These are phyloP conservation scores for Erodium moschatum DNA, from an alignment of 441 rosid genomes.

Conservation along the genomic window DNA sequence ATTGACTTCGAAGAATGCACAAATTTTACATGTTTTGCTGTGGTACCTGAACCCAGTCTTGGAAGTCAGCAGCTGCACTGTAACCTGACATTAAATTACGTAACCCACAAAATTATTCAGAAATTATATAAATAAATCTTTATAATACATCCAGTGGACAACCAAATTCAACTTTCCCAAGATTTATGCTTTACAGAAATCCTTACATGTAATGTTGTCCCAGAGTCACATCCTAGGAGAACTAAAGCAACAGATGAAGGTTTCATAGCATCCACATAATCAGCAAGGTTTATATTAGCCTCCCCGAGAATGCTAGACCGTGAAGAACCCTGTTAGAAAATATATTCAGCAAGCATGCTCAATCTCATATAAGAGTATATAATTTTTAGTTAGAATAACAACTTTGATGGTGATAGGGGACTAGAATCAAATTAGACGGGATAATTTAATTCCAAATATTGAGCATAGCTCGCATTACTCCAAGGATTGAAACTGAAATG, in stretches of 20 bases:
- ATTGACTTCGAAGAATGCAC: constrained; percentile 18
- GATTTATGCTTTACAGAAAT: neutral
- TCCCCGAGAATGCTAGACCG: constrained; percentile 90
- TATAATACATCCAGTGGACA: constrained; percentile 8
- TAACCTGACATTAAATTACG: constrained; percentile 48
- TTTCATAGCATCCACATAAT: constrained; percentile 80
- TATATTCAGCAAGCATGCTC: constrained; percentile 20
- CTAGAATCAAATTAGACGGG: constrained; percentile 4
- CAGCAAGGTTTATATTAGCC: constrained; percentile 83
- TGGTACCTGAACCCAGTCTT: constrained; percentile 91
- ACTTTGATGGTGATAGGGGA: constrained; percentile 7
- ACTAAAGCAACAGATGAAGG: constrained; percentile 64
- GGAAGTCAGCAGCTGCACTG: constrained; percentile 90
- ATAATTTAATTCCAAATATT: neutral
- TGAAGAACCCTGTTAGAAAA: constrained; percentile 72
- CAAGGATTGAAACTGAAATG: constrained; percentile 7
- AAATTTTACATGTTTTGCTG: constrained; percentile 15
- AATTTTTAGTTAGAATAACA: neutral
- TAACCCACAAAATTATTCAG: constrained; percentile 15
- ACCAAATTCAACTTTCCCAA: constrained; percentile 13
- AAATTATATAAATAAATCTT: constrained; percentile 14
- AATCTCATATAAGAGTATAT: constrained; percentile 19
- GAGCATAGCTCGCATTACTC: constrained; percentile 13
- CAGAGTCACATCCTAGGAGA: constrained; percentile 79
- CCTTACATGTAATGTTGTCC: constrained; percentile 86